phyloP scores from a whole-genome alignment of 2,329 filamentous ascomycete species.

The Teratosphaeria gauchensis region DNA sequence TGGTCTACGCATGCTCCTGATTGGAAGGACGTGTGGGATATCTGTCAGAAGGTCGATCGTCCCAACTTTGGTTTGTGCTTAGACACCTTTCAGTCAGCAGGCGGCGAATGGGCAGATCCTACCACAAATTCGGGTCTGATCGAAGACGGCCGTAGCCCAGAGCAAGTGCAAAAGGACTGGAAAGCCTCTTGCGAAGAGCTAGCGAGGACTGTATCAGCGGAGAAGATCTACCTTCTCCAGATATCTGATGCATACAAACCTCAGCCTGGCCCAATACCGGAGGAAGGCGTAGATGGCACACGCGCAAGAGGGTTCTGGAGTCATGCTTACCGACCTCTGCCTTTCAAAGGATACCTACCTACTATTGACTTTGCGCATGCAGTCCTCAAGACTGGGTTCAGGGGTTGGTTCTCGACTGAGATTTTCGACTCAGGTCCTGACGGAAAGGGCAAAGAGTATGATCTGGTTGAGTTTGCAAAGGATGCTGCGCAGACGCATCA shows the following conservation, averaged over 20 bases:
- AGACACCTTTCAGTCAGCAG: constrained; percentile 67
- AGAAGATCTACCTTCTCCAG: constrained; percentile 67
- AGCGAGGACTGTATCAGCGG: constrained; percentile 46
- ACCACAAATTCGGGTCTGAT: constrained; percentile 52
- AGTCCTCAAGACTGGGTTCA: constrained; percentile 58
- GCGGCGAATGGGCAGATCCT: constrained; percentile 64
- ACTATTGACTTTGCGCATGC: constrained; percentile 55
- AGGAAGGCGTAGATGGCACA: constrained; percentile 44
- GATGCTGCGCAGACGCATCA: constrained; percentile 21
- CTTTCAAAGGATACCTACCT: constrained; percentile 62
- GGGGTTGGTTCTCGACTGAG: constrained; percentile 59
- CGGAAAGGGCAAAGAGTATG: constrained; percentile 44
- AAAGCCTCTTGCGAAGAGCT: constrained; percentile 30
- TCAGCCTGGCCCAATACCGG: constrained; percentile 42
- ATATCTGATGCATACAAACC: constrained; percentile 65
- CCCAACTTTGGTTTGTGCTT: constrained; percentile 64
- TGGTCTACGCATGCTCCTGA: constrained; percentile 61
- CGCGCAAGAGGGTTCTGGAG: constrained; percentile 60
- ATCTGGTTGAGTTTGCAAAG: constrained; percentile 31
- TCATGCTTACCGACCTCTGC: constrained; percentile 58
- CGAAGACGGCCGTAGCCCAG: constrained; percentile 34
- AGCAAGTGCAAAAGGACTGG: constrained; percentile 39
- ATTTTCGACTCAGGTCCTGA: constrained; percentile 55
- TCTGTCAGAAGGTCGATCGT: constrained; percentile 53
- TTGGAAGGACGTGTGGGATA: constrained; percentile 62